Base-by-base conservation (phyloP, 768 basidiomycete species). In the Sporobolomyces roseus region DNA sequence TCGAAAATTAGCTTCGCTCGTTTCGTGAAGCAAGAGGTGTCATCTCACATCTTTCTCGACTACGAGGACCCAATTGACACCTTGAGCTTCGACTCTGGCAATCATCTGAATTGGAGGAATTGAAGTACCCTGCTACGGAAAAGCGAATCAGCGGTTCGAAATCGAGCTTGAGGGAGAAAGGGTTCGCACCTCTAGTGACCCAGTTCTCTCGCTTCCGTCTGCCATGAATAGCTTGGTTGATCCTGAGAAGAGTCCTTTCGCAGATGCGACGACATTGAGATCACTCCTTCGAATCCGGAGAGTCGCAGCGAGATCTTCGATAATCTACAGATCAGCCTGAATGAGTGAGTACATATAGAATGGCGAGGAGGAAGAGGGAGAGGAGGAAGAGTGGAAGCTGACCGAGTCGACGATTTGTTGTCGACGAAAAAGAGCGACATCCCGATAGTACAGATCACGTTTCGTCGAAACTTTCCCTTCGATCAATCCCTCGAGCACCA, bases 391-490 rank as follows among this genome's bases (percentile, higher is more conserved):
- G 23, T 12, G 43, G 6, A n/a, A 50, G 45, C 45, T 48, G 71
- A 90, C 93, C 68, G 82, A 82, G 78, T 97, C 90, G 1, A 94
- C 91, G 0, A 83, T 82, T n/a, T 80, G 78, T 77, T 98, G 93
- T 10, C 81, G 84, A 68, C 82, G 85, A 79, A 94, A 98, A 8
- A 96, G 79, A 0, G 78, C 71, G 2, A 91, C 88, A 65, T 94
- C 90, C 71, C 85, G 86, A 79, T 98, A 97, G 79, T 84, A 97
- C 21, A 94, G 83, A 78, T 94, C 92, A 19, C 93, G 92, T 79
- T 89, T 89, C 19, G 88, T 89, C 12, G 81, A 77, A 1, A 88
- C 84, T 17, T 85, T 77, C 21, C 80, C 81, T 25, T 81, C 79
- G 1, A 82, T 65, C 8, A 89, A 77, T 1, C 87, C 87, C 72